Conservation (phyloP, 768 basidiomycete genomes). For the Cystofilobasidium bisporidii region DNA sequence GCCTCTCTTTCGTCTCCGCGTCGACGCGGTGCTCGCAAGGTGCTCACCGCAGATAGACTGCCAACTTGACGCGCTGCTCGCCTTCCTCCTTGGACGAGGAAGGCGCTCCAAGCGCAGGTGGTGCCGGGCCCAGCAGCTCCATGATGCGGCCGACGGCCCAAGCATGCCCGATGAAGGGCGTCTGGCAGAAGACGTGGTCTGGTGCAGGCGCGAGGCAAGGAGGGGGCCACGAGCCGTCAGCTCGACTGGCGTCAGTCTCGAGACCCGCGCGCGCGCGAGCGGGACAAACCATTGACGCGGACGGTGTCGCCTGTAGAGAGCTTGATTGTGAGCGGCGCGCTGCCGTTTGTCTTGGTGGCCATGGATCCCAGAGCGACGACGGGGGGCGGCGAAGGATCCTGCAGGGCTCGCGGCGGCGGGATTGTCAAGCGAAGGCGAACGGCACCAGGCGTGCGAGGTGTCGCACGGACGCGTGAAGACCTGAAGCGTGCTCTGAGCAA, state of each 20-base stretch:
- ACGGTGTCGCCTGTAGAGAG: background rate
- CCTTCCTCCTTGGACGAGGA: background rate
- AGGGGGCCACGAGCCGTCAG: background rate
- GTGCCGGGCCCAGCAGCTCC: background rate
- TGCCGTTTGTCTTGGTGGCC: constrained; percentile 3
- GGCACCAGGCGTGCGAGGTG: too few relatives aligned
- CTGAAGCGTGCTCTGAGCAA: too few relatives aligned
- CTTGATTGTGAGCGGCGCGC: background rate
- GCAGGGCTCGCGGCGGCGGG: too few relatives aligned
- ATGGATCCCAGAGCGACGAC: too few relatives aligned
- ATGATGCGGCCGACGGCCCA: constrained; percentile 2
- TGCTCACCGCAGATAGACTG: background rate
- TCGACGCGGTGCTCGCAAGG: background rate
- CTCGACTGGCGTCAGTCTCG: too few relatives aligned
- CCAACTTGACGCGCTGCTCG: background rate
- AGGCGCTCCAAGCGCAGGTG: background rate
- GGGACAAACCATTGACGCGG: background rate
- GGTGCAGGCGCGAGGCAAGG: background rate
- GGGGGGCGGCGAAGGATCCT: too few relatives aligned
- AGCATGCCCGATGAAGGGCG: constrained; percentile 1
- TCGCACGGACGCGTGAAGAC: too few relatives aligned
- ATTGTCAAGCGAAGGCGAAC: too few relatives aligned
- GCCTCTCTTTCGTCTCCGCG: background rate
- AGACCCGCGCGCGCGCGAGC: background rate
- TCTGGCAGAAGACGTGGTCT: constrained; percentile 7